Base-by-base conservation (phyloP, 2,329 filamentous ascomycete species). In the Pseudocercospora cruenta region DNA sequence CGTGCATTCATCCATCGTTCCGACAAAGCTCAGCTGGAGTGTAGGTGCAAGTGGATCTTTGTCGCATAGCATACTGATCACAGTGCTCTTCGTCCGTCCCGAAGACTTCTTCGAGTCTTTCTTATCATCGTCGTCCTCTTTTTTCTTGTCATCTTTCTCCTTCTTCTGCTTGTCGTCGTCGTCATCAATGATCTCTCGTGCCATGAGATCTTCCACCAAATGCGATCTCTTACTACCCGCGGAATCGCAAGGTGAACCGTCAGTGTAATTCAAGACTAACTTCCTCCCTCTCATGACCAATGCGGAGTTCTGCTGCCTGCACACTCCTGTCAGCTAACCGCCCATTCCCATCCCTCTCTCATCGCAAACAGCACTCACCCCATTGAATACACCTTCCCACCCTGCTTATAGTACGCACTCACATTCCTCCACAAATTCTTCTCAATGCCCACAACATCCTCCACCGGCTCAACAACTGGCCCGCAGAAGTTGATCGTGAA, bases 1-100 rank as follows among this genome's bases (percentile, higher is more conserved):
- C 31, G 92, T 88, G 84, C 95, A 99, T 67, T 96, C 90, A 76
- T 98, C 94, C 47, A 92, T 90, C 67, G 75, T 78, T 66, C 91
- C 92, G 66, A 98, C 90, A 77, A 97, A 99, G 21, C 92, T 93
- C 43, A 95, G 84, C 4, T 87, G 86, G 3, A 93, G 90, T 47
- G 87, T 84, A 4, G 87, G 86, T 31, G 84, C 85, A 1, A 90
- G 83, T 1, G 92, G 88, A 73, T 97, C 93, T 68, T 88, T 88
- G 77, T 97, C 94, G 83, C 95, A 99, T 70, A 95, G 90, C 78
- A 98, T 94, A 24, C 93, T 95, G 79, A 99, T 93, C 65, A 94
- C 89, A 12, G 94, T 91, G 1, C 92, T 96, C 77, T 91, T 92
- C 78, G 91, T 88, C 64, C 90, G 88, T 75, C 89, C 87, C 53